Evolutionary conservation across 148 eudicot species (phyloP), one percentile per base, ranked within the genome.

Genomic region (Pouteria glomerata): DNA sequence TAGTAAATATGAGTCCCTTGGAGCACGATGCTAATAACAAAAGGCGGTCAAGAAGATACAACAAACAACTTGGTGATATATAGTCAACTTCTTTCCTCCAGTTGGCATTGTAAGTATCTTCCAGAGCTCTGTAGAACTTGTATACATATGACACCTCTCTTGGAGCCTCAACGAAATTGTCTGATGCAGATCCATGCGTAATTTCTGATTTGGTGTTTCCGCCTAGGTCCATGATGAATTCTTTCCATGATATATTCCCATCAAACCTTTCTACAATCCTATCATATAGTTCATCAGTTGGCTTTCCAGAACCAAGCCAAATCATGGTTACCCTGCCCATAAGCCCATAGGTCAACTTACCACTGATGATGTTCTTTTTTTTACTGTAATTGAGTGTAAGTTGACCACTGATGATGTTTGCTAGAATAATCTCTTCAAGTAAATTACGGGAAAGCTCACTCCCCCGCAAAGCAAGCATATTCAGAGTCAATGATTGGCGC

Each of bases 281-380:
- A 35, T 70, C 39, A 42, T n/a, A 74, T 10, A 82, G 64, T 33
- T 83, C 81, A 58, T 55, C 63, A 15, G 57, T 57, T 19, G 57
- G 73, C 55, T 72, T 84, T 61, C 66, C 69, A 4, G 85, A 81
- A 21, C 90, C 92, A 63, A 90, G 86, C 51, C 78, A 65, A 44
- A 69, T 85, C 86, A 86, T 86, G 37, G 84, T 60, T 30, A 79
- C 78, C 44, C 79, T 77, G 48, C 93, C 97, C 24, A 90, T 82
- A 70, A 80, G 80, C 19, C 83, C 76, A 70, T 78, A 82, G 23
- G 90, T 83, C 16, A 83, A 35, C 6, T 21, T 42, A 71, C 71
- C 74, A 29, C n/a, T 74, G 60, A 26, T 34, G 35, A 35, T 34
- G 11, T n/a, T n/a, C n/a, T n/a, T n/a, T n/a, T n/a, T n/a, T n/a